phyloP scores from a whole-genome alignment of 768 basidiomycete species.

The Hortiboletus flavorubellus region DNA sequence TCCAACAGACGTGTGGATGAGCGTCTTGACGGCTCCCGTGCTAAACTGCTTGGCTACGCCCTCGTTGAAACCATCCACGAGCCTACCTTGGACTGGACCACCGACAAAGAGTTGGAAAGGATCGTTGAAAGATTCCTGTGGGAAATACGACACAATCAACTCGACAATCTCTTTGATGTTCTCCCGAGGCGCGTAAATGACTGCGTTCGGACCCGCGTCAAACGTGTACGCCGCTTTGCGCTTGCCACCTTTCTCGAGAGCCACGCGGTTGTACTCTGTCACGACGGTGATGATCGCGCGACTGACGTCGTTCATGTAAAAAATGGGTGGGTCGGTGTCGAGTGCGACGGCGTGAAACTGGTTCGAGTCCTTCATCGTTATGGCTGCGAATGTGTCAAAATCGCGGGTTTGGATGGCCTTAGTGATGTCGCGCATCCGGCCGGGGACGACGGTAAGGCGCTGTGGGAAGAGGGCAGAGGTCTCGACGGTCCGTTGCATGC shows the following conservation, averaged over 20 bases:
- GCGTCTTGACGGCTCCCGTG: constrained; percentile 75
- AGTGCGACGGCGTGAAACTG: constrained; percentile 98
- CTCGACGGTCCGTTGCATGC: constrained; percentile 97
- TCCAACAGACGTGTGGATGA: constrained; percentile 92
- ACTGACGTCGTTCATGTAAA: constrained; percentile 98
- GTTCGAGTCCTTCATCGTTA: constrained; percentile 98
- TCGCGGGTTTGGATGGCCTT: constrained; percentile 74
- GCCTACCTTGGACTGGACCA: constrained; percentile 42
- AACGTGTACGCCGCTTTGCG: constrained; percentile 96
- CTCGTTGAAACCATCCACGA: constrained; percentile 73
- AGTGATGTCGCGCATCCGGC: constrained; percentile 79
- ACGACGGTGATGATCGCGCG: constrained; percentile 89
- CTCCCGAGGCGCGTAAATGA: constrained; percentile 83
- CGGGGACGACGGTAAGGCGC: constrained; percentile 88
- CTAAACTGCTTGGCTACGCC: constrained; percentile 71
- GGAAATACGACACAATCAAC: constrained; percentile 83
- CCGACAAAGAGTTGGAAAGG: constrained; percentile 60
- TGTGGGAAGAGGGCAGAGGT: constrained; percentile 86
- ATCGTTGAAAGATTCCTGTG: constrained; percentile 76
- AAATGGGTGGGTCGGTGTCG: constrained; percentile 96
- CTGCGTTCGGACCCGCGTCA: constrained; percentile 98
- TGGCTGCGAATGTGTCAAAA: constrained; percentile 83
- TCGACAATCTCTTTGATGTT: constrained; percentile 77
- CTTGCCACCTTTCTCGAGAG: constrained; percentile 51
- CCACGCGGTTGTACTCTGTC: constrained; percentile 87